Base-by-base conservation (phyloP, 768 basidiomycete genomes). In the Kwoniella dejecticola region DNA sequence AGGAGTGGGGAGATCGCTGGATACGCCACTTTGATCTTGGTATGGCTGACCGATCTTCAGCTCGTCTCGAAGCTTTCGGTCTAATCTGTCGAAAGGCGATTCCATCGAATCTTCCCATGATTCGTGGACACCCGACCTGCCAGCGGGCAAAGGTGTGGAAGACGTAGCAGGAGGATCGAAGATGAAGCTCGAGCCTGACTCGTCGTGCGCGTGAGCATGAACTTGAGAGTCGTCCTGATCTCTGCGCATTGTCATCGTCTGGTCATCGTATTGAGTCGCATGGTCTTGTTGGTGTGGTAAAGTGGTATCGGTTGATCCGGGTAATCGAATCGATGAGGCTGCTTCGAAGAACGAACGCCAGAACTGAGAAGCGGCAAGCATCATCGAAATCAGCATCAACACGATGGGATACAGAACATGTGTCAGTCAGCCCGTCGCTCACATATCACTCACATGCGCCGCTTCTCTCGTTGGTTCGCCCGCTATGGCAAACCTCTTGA, bases 321-420 rank as follows among this genome's bases (percentile, higher is more conserved):
- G 87, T 44, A 93, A 88, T 40, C 87, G 86, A 27, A 92, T 88
- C 69, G 91, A 88, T 3, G 95, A 94, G 8, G 93, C 91, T 61
- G 89, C 86, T 73, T 97, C 93, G 74, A 93, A 97, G 82, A 99
- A 98, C 0, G 90, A 88, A 3, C 88, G 88, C 94, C 95, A 98
- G 77, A 97, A 97, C 94, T 95, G 70, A 6, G 11, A 13, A 24
- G 17, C 3, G 24, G 5, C n/a, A n/a, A n/a, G n/a, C n/a, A 42
- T 24, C 3, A 19, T n/a, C 10, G 17, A 29, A 19, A 11, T 42
- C 53, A 42, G 36, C 7, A 47, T 40, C 13, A 10, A 41, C n/a
- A n/a, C n/a, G n/a, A n/a, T n/a, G n/a, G n/a, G n/a, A n/a, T n/a
- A n/a, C n/a, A n/a, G n/a, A n/a, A n/a, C n/a, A n/a, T n/a, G n/a